Conservation (phyloP, 768 basidiomycete species). For the Mycena capillaripes region DNA sequence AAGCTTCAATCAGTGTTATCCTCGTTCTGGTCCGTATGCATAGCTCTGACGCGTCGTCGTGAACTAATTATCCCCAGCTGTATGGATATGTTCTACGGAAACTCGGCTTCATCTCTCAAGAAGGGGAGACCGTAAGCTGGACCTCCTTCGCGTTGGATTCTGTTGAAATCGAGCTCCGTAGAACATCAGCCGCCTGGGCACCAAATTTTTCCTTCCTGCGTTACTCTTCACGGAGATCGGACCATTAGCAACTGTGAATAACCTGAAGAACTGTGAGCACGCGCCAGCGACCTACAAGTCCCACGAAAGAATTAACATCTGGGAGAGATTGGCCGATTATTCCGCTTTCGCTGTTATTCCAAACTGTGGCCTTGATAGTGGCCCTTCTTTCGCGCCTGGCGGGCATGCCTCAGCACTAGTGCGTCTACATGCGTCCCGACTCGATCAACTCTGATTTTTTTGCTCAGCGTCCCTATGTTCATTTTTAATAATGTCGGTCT, state of each 20-base stretch:
- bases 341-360: constrained; percentile 35
- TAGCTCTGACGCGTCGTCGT: background rate
- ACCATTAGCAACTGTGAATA: constrained; percentile 26
- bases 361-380: constrained; percentile 25
- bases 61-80: constrained; percentile 1
- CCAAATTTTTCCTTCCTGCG: constrained; percentile 34
- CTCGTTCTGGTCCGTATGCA: constrained; percentile 23
- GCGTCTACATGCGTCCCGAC: background rate
- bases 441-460: background rate
- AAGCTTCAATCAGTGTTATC: constrained; percentile 32
- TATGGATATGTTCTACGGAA: constrained; percentile 33
- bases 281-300: background rate
- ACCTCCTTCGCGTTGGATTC: background rate
- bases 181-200: constrained; percentile 27
- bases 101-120: constrained; percentile 27
- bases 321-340: constrained; percentile 36
- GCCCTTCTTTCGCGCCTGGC: constrained; percentile 2
- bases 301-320: background rate
- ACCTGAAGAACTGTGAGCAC: constrained; percentile 29
- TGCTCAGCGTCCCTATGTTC: constrained; percentile 32
- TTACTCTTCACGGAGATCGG: constrained; percentile 37
- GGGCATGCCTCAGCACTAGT: constrained; percentile 34
- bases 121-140: constrained; percentile 26
- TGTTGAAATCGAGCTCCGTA: background rate
- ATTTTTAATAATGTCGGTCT: constrained; percentile 35